phyloP scores from a whole-genome alignment of 371 early-diverging fungal genomes.

The Cladochytrium tenue region DNA sequence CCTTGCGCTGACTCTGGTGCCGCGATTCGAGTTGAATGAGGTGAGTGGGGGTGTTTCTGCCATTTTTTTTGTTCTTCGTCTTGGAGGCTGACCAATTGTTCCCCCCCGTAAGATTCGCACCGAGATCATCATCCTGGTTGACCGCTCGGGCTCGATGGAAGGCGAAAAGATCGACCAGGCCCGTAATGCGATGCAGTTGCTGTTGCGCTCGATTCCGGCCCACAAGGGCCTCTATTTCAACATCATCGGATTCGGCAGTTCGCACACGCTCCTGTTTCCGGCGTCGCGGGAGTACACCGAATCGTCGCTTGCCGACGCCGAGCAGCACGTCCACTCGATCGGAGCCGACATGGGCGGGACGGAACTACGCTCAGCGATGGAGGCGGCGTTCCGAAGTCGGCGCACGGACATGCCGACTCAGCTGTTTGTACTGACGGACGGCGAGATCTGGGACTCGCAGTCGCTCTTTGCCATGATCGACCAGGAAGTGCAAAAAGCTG shows the following conservation, averaged over 20 bases:
- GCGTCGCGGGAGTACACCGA: constrained; percentile 34
- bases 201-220: constrained; percentile 46
- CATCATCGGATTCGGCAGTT: constrained; percentile 49
- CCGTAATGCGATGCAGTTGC: constrained; percentile 21
- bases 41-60: constrained; percentile 1
- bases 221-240: constrained; percentile 38
- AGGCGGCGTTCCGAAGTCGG: constrained; percentile 30
- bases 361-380: constrained; percentile 36
- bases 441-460: constrained; percentile 43
- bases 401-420: constrained; percentile 41
- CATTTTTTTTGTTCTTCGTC: background rate
- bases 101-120: constrained; percentile 21
- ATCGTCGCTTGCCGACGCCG: constrained; percentile 34
- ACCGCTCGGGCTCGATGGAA: constrained; percentile 40
- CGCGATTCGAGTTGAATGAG: constrained; percentile 41
- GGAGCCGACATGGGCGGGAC: constrained; percentile 50
- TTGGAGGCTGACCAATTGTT: background rate
- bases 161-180: constrained; percentile 22
- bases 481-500: constrained; percentile 8
- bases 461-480: constrained; percentile 26
- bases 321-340: constrained; percentile 24
- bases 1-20: constrained; percentile 45
- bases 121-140: constrained; percentile 51
- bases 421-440: constrained; percentile 51
- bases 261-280: constrained; percentile 35